Conservation (phyloP, 164 flowering plant genomes). For the Echeveria elegans region DNA sequence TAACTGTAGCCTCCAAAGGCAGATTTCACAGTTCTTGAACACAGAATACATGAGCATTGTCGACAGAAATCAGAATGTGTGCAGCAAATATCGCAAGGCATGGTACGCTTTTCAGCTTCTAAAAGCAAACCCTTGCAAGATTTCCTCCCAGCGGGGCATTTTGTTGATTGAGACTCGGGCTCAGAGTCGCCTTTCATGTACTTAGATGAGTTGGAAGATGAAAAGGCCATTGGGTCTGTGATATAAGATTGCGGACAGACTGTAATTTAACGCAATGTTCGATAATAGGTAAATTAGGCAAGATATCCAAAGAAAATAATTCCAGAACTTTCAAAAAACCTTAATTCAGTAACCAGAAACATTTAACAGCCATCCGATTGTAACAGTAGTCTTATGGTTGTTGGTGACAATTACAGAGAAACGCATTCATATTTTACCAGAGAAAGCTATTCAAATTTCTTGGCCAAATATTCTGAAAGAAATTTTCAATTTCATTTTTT, state of each 20-base stretch:
- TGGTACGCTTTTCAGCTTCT: conserved; percentile 20
- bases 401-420: no score
- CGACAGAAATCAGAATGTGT: conserved; percentile 47
- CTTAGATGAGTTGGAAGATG: background rate
- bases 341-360: background rate
- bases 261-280: background rate
- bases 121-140: conserved; percentile 31
- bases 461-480: no score
- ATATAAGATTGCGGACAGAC: background rate
- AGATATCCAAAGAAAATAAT: background rate
- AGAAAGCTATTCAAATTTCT: no score
- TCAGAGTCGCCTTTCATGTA: conserved; percentile 12
- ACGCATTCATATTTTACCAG: no score
- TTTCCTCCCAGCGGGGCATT: conserved; percentile 65
- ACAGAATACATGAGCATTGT: conserved; percentile 72
- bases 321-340: background rate
- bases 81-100: conserved; percentile 75
- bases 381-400: no score
- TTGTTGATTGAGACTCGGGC: conserved; percentile 15
- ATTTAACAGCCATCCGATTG: background rate
- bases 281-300: background rate
- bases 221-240: background rate
- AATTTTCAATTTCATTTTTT: no score
- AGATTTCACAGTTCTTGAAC: conserved; percentile 30
- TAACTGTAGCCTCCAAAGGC: conserved; percentile 38